These are phyloP conservation scores for Penicillium parvum DNA, from an alignment of 495 filamentous ascomycete species.

Conservation along the genomic window DNA sequence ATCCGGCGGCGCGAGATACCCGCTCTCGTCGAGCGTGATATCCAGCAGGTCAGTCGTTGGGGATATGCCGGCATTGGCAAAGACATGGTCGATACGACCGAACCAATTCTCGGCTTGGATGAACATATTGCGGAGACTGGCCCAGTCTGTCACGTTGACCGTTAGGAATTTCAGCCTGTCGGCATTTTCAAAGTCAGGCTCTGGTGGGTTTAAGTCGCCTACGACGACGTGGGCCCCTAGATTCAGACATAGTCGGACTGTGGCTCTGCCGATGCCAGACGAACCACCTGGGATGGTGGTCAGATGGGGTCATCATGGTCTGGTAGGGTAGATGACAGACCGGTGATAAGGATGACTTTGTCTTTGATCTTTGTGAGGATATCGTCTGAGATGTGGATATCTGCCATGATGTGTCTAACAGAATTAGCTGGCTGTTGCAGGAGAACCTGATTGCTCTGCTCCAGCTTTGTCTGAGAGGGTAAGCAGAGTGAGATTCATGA, in stretches of 20 bases:
- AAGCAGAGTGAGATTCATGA: too few species aligned
- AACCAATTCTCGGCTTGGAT: constrained; percentile 30
- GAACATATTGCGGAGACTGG: constrained; percentile 37
- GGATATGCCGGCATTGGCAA: constrained; percentile 47
- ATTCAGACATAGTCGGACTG: constrained; percentile 39
- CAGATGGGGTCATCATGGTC: not conserved
- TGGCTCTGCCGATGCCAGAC: constrained; percentile 48
- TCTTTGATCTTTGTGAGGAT: constrained; percentile 26
- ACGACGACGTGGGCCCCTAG: constrained; percentile 43
- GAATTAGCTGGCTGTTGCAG: not conserved
- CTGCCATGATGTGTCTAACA: constrained; percentile 2
- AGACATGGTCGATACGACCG: constrained; percentile 47
- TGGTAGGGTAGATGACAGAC: constrained; percentile 27
- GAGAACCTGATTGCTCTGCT: too few species aligned
- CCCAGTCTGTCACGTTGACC: constrained; percentile 42
- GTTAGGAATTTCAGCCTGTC: constrained; percentile 25
- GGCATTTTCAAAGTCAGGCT: constrained; percentile 18
- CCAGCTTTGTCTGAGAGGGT: too few species aligned
- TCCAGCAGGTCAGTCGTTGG: constrained; percentile 36
- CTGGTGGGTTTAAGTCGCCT: constrained; percentile 34
- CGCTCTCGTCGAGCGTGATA: constrained; percentile 35
- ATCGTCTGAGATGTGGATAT: constrained; percentile 12
- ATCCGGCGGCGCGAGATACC: constrained; percentile 39
- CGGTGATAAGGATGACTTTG: constrained; percentile 47
- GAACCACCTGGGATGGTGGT: constrained; percentile 39